phyloP scores from a whole-genome alignment of 176 grass and related monocot species.

The Carex pumila region DNA sequence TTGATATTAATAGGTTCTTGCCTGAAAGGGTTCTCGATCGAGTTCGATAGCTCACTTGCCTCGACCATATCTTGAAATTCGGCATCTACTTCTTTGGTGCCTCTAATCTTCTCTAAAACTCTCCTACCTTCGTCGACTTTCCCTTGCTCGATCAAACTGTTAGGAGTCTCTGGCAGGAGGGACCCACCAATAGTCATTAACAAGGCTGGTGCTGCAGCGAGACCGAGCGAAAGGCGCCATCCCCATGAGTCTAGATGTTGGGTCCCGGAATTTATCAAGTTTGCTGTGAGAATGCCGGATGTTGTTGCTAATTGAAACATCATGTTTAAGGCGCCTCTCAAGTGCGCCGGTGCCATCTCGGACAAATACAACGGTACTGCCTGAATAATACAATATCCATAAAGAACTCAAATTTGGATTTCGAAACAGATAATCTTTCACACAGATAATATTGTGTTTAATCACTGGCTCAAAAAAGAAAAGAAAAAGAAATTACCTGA shows the following conservation, averaged over 20 bases:
- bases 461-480: too few species aligned
- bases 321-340: constrained; percentile 89
- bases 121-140: constrained; percentile 40
- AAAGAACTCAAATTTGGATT: too few species aligned
- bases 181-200: constrained; percentile 69
- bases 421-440: too few species aligned
- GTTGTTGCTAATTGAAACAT: constrained; percentile 98
- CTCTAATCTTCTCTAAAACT: constrained; percentile 66
- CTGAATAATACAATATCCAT: constrained; percentile 18
- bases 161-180: constrained; percentile 85
- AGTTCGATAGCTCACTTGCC: constrained; percentile 77
- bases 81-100: constrained; percentile 63
- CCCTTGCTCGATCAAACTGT: constrained; percentile 80
- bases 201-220: constrained; percentile 53
- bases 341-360: constrained; percentile 88
- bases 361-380: constrained; percentile 82
- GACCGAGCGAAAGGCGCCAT: constrained; percentile 81
- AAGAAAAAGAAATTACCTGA: constrained; percentile 52
- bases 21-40: constrained; percentile 83
- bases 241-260: constrained; percentile 78
- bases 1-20: not conserved
- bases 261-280: constrained; percentile 97
- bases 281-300: constrained; percentile 84
- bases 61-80: constrained; percentile 89
- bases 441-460: too few species aligned